Base-by-base conservation (phyloP, 2,329 filamentous ascomycete species). In the Sarocladium strictum region DNA sequence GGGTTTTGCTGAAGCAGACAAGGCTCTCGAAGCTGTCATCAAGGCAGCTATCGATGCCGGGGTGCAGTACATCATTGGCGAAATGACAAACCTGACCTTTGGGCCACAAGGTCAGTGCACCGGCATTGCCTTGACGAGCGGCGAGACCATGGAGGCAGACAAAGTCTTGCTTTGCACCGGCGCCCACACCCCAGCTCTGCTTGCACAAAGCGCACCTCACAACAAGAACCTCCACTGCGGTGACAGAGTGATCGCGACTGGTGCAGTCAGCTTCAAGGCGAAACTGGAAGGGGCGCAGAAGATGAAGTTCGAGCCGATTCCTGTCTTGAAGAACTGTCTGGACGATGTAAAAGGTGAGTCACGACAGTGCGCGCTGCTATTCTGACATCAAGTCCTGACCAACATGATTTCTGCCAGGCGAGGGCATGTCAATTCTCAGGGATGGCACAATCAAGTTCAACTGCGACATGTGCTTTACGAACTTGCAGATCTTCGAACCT, bases 381-480 rank as follows among this genome's bases (percentile, higher is more conserved):
- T 9, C n/a, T 17, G 9, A 3, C 41, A 9, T 5, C 33, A 53
- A 29, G 37, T 35, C 49, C 54, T 54, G 55, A 59, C 59, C 37
- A 23, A 4, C 21, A 4, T 45, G 52, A 2, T 33, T 12, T 33
- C 32, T 11, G 50, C 47, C 59, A 73, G 70, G 71, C 21, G 71
- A 74, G 60, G 68, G 70, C 51, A 73, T 74, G 70, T 73, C 70
- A 7, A 73, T 72, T 14, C 76, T 77, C 9, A 59, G 64, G 3
- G 69, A 76, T 29, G 75, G 77, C 1, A 69, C 78, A 2, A 72
- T 86, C 56, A 86, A 86, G 64, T 83, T 84, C 68, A 84, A 82
- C 56, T 81, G 81, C 61, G 74, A 83, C 51, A 73, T 76, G 19
- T 81, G 79, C 54, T 79, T 85, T 61, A 80, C 74, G 38, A 84